phyloP scores from a whole-genome alignment of 495 filamentous ascomycete genomes.

The Aspergillus bertholletiae region DNA sequence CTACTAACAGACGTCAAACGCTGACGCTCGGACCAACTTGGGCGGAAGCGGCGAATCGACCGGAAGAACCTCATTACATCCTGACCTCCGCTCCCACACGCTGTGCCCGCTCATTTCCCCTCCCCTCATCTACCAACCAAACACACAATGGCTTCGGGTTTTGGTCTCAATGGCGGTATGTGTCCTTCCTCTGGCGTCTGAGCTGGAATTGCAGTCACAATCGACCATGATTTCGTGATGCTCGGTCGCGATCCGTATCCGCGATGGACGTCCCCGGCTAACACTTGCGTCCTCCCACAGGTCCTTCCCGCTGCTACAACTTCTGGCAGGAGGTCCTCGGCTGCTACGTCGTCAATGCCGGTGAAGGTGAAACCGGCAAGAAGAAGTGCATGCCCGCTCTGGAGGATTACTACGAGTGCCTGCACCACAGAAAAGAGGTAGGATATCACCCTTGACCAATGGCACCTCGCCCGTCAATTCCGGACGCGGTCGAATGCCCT shows the following conservation, averaged over 20 bases:
- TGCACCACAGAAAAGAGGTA: constrained; percentile 98
- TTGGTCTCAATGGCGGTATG: constrained; percentile 76
- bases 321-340: constrained; percentile 96
- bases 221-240: not conserved
- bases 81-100: constrained; percentile 21
- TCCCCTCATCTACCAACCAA: constrained; percentile 21
- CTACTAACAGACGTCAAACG: constrained; percentile 15
- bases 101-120: constrained; percentile 22
- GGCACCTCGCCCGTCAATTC: constrained; percentile 5
- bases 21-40: constrained; percentile 37
- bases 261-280: constrained; percentile 23
- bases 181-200: constrained; percentile 10
- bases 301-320: constrained; percentile 88
- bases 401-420: constrained; percentile 97
- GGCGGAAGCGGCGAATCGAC: constrained; percentile 26
- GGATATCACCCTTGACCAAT: constrained; percentile 16
- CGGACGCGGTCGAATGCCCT: not conserved
- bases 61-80: constrained; percentile 36
- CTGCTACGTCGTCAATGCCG: constrained; percentile 84
- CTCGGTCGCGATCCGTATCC: not conserved
- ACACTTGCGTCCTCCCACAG: constrained; percentile 44
- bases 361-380: constrained; percentile 71
- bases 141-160: constrained; percentile 73
- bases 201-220: not conserved
- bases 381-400: constrained; percentile 85